Evolutionary conservation across 345 rosid genomes (phyloP), one percentile per base, ranked within the genome.

Genomic region (Gossypium ekmanianum): DNA sequence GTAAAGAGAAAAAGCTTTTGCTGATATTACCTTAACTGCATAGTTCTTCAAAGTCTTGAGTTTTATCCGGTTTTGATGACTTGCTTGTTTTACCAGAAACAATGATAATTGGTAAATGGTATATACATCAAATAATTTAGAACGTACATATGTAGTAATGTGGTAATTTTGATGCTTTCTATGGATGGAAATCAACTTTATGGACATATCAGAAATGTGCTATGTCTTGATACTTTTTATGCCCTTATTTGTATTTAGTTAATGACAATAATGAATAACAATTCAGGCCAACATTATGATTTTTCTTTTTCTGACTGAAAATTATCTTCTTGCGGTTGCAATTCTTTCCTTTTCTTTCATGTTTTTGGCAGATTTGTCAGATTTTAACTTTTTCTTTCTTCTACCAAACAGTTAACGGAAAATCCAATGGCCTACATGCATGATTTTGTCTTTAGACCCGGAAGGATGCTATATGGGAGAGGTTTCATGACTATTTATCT

Each of bases 401-500:
- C 26, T 59, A 63, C 73, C 56, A 24, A 68, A 79, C 96, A 95
- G 98, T 78, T 95, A 76, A 76, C 78, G 66, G 92, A 89, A 85
- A 94, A 90, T 84, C 94, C 98, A 17, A 69, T 82, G 20, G 76
- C 89, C 75, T 81, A 88, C 79, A 47, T 95, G 77, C 86, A 88
- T 22, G 86, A 91, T 50, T 85, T 95, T 77, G 79, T 94, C 57
- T 76, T 89, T 81, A 83, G 45, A 69, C 91, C 97, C 71, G 96
- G 93, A 83, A 87, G 85, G 78, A 83, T 90, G 88, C 79, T 93
- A 61, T 88, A 87, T 8, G 90, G 95, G 79, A 86, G 87, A 83
- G 95, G 97, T 73, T 84, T 85, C 16, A 83, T 93, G 79, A 81
- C 84, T 73, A 84, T 95, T 73, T 83, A 89, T 82, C 77, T 93